Conservation (phyloP, 768 basidiomycete genomes). For the Boletellus sp. region DNA sequence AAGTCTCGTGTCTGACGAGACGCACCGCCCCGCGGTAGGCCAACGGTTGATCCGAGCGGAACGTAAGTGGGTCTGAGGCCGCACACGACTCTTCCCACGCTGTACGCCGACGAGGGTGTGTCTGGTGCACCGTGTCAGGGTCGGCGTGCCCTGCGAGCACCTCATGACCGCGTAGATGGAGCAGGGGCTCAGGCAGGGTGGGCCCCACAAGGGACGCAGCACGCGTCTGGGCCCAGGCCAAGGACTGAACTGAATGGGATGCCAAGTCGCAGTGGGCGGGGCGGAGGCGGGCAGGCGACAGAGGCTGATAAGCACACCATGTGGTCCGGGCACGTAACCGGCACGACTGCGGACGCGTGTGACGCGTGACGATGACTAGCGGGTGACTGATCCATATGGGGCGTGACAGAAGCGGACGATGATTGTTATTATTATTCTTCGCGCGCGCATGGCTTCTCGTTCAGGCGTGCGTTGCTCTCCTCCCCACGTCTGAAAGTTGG, state of each 20-base stretch:
- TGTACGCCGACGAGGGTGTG: too few species aligned
- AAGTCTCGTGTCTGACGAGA: neutral
- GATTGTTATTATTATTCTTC: too few species aligned
- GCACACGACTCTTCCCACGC: neutral
- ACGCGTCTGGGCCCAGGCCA: too few species aligned
- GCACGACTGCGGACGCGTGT: slow-evolving; percentile 6
- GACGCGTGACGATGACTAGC: neutral
- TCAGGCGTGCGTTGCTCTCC: slow-evolving; percentile 25
- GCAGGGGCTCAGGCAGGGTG: too few species aligned
- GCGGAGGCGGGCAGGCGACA: neutral
- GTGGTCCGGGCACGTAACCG: slow-evolving; percentile 18
- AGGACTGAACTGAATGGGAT: too few species aligned
- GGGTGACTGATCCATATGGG: slow-evolving; percentile 5
- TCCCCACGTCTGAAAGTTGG: slow-evolving; percentile 25
- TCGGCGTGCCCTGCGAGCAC: neutral
- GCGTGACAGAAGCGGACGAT: slow-evolving; percentile 7
- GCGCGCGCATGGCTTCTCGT: slow-evolving; percentile 8
- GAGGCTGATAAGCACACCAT: slow-evolving; percentile 5
- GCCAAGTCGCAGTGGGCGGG: too few species aligned
- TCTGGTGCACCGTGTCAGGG: neutral
- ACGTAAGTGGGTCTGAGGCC: neutral
- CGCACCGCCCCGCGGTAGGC: too few species aligned
- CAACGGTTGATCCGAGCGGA: neutral
- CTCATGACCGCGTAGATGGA: neutral
- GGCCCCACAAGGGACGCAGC: too few species aligned